These are phyloP conservation scores for Rostrohypoxylon terebratum DNA, from an alignment of 495 filamentous ascomycete genomes.

Conservation along the genomic window DNA sequence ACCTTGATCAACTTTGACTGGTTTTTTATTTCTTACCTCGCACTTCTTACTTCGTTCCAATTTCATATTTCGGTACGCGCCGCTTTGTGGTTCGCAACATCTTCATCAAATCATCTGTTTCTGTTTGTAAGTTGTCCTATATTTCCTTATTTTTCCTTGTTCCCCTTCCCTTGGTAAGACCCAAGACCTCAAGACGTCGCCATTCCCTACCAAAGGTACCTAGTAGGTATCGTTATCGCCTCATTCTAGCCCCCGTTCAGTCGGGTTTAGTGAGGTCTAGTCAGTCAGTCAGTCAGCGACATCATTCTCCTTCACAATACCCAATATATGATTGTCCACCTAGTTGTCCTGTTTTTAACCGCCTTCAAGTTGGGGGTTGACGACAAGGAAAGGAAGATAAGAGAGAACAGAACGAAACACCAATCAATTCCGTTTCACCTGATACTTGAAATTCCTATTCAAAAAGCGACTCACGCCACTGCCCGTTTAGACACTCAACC, in stretches of 20 bases:
- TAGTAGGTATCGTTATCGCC: constrained; percentile 24
- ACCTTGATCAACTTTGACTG: constrained; percentile 1
- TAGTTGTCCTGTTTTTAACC: constrained; percentile 3
- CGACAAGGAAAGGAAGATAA: neutral
- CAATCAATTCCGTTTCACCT: neutral
- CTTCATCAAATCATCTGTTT: constrained; percentile 22
- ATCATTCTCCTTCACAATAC: constrained; percentile 9
- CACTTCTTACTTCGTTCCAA: too few species aligned
- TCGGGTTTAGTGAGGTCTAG: neutral
- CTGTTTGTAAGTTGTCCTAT: constrained; percentile 30
- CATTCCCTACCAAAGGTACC: constrained; percentile 13
- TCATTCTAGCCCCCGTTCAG: constrained; percentile 17
- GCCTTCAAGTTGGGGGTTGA: constrained; percentile 10
- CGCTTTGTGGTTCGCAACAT: constrained; percentile 18
- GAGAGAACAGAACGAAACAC: neutral
- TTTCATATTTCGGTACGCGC: constrained; percentile 28
- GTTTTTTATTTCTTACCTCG: constrained; percentile 4
- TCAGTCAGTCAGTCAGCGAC: constrained; percentile 4
- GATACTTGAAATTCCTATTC: constrained; percentile 22
- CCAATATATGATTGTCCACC: neutral
- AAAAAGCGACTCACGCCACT: constrained; percentile 37
- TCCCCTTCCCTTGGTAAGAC: constrained; percentile 15
- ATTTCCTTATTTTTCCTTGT: constrained; percentile 23
- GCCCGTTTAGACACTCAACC: constrained; percentile 15
- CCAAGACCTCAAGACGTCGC: neutral